These are phyloP conservation scores for Phytopythium boreale DNA, from an alignment of 352 stramenopile species.

Conservation along the genomic window DNA sequence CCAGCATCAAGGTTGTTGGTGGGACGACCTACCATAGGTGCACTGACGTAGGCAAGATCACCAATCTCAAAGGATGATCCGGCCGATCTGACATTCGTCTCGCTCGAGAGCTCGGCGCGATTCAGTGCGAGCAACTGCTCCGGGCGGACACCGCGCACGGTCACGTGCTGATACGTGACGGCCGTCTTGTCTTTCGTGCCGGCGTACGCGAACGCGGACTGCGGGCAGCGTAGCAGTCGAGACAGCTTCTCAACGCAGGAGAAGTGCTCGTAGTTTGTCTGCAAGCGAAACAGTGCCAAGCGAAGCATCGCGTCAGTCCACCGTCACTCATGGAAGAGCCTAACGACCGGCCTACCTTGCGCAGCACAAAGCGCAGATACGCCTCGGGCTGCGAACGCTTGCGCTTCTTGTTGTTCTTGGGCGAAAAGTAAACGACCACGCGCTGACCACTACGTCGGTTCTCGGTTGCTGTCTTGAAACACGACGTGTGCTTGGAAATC, in stretches of 20 bases:
- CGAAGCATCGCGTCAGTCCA: not conserved
- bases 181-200: constrained; percentile 79
- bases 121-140: constrained; percentile 43
- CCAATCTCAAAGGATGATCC: constrained; percentile 30
- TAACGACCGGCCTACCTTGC: constrained; percentile 37
- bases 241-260: constrained; percentile 58
- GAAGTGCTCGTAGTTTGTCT: constrained; percentile 78
- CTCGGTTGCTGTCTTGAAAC: constrained; percentile 67
- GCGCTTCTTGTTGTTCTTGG: constrained; percentile 62
- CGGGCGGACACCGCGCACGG: constrained; percentile 41
- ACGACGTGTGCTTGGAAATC: constrained; percentile 50
- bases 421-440: constrained; percentile 59
- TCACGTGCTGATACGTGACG: constrained; percentile 66
- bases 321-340: not conserved
- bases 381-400: constrained; percentile 56
- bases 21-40: constrained; percentile 33
- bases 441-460: constrained; percentile 33
- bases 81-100: not conserved
- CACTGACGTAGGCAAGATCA: constrained; percentile 43
- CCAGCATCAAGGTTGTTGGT: not conserved
- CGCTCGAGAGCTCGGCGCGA: constrained; percentile 6
- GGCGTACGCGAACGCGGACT: constrained; percentile 59
- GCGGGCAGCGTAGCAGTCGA: constrained; percentile 32
- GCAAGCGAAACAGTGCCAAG: not conserved
- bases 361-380: constrained; percentile 55